Evolutionary conservation across 148 eudicot species (phyloP), one percentile per base, ranked within the genome.

Genomic region (Polygonum maritimum): DNA sequence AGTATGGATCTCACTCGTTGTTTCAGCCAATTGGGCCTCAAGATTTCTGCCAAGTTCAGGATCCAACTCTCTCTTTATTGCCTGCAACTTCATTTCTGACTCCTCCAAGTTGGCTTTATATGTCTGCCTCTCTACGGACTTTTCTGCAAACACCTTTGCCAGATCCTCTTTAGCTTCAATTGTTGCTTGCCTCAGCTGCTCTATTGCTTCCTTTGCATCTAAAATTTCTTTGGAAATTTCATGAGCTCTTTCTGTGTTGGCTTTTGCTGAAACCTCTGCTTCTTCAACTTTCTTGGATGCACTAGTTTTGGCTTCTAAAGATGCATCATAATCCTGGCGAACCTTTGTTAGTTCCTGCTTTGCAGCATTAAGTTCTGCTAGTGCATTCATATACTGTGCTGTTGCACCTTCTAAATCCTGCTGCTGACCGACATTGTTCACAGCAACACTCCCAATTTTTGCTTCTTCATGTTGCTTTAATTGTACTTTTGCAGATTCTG

Each of bases 281-380:
- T 86, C 94, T 49, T 73, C 84, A 70, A 73, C 84, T 83, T 83
- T 87, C 74, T 82, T 84, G 45, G 73, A 54, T n/a, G 87, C 89
- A 62, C 76, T 22, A 58, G 75, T 74, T 75, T 86, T 88, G 40
- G 67, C 80, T 73, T 80, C 86, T 21, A 80, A 45, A 54, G 83
- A 74, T 40, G 88, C 80, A 76, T 76, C 81, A 79, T 76, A 76
- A 52, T 79, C 91, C 69, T 80, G 88, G 11, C 83, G 83, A 44
- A 84, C 79, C 57, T 81, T 84, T 60, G 84, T 78, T 40, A 84
- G 82, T 62, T 84, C 90, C 76, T 87, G 88, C 83, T 93, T 93
- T 49, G 88, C 89, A 41, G 85, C 75, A 83, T 86, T 82, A 35
- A 91, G 91, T 75, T 84, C 91, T 79, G 85, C 73, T 74, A 86